Conservation (phyloP, 2,329 filamentous ascomycete genomes). For the Cadophora luteo-olivacea region DNA sequence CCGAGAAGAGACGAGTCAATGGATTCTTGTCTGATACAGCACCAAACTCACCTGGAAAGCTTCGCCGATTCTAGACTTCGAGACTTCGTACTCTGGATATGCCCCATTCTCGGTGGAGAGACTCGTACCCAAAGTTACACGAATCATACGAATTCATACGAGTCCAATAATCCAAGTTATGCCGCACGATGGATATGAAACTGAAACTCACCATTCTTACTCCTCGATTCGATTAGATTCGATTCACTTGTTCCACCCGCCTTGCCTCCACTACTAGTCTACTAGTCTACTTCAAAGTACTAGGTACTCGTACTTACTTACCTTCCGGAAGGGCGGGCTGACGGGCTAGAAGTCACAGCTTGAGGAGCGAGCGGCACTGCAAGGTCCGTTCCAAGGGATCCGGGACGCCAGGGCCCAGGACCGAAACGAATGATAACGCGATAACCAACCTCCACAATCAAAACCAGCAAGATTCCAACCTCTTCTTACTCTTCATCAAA, state of each 20-base stretch:
- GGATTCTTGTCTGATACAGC: neutral
- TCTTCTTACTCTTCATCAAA: neutral
- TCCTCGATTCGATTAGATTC: constrained; percentile 14
- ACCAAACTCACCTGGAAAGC: neutral
- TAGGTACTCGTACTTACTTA: too few relatives aligned
- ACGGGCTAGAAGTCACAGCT: neutral
- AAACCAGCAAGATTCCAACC: neutral
- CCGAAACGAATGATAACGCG: neutral
- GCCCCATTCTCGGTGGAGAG: neutral
- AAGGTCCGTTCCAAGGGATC: neutral
- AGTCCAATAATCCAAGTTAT: neutral
- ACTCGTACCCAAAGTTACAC: neutral
- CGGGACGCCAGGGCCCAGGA: neutral
- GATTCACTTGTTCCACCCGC: constrained; percentile 2
- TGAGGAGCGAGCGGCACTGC: constrained; percentile 1
- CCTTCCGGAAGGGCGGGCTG: neutral
- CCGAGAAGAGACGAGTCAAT: constrained; percentile 4
- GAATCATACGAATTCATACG: constrained; percentile 5
- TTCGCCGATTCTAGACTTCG: neutral
- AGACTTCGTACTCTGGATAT: neutral
- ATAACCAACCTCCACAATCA: neutral
- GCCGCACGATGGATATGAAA: constrained; percentile 11
- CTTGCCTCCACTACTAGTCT: too few relatives aligned
- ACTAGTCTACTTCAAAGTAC: too few relatives aligned
- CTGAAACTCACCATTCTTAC: neutral